phyloP scores from a whole-genome alignment of 805 yeast genomes.

The Priceomyces melissophilus region DNA sequence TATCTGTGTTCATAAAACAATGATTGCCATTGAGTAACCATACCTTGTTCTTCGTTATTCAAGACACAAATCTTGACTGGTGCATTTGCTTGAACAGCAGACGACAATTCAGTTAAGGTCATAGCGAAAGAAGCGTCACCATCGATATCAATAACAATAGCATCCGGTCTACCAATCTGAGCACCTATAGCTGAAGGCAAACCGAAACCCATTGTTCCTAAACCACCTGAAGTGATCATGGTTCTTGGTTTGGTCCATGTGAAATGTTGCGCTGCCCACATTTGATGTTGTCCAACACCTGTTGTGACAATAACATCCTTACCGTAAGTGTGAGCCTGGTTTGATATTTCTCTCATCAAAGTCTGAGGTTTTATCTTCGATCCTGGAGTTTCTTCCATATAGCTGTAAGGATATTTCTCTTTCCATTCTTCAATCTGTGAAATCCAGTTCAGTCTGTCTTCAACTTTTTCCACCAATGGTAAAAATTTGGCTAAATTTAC shows the following conservation, averaged over 20 bases:
- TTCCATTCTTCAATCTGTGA: slow-evolving; percentile 76
- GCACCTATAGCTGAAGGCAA: slow-evolving; percentile 98
- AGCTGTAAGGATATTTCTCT: slow-evolving; percentile 77
- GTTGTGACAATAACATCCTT: slow-evolving; percentile 88
- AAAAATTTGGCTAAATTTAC: slow-evolving; percentile 68
- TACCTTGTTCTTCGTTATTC: slow-evolving; percentile 98
- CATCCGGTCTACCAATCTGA: slow-evolving; percentile 92
- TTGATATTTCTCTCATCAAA: slow-evolving; percentile 71
- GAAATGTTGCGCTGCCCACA: slow-evolving; percentile 99
- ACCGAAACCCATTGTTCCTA: slow-evolving; percentile 99
- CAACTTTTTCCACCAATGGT: slow-evolving; percentile 64
- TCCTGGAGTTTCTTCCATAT: slow-evolving; percentile 76
- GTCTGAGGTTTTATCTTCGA: slow-evolving; percentile 91
- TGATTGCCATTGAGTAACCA: slow-evolving; percentile 99
- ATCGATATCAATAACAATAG: slow-evolving; percentile 92
- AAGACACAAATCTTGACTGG: slow-evolving; percentile 87
- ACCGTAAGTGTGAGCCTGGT: slow-evolving; percentile 58
- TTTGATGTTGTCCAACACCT: slow-evolving; percentile 99
- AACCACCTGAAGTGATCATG: slow-evolving; percentile 96
- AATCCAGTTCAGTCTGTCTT: slow-evolving; percentile 78
- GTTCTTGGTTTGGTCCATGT: slow-evolving; percentile 91
- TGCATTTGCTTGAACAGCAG: slow-evolving; percentile 91
- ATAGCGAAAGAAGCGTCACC: slow-evolving; percentile 99
- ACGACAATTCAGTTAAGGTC: slow-evolving; percentile 89
- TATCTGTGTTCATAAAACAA: slow-evolving; percentile 95